Evolutionary conservation across 2,329 filamentous ascomycete species (phyloP).

Genomic region (Talaromyces sp.): DNA sequence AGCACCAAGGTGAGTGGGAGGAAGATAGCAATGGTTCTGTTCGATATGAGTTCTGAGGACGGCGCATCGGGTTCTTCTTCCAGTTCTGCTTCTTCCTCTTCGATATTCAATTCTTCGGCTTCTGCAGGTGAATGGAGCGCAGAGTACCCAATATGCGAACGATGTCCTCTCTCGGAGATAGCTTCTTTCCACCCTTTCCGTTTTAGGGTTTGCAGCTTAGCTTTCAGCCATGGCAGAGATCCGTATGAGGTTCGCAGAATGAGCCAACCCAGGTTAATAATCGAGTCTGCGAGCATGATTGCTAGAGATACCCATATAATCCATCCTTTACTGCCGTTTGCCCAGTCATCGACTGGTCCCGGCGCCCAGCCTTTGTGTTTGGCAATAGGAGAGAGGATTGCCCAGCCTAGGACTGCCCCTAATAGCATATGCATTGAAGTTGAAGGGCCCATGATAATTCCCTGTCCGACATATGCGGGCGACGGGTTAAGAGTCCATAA

Average conservation of each 20-base stretch:
- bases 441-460: conserved; percentile 95
- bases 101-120: conserved; percentile 3
- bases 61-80: conserved; percentile 60
- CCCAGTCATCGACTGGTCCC: conserved; percentile 81
- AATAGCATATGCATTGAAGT: conserved; percentile 95
- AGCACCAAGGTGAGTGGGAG: conserved; percentile 70
- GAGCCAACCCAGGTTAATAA: conserved; percentile 81
- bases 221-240: conserved; percentile 37
- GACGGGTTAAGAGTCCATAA: conserved; percentile 95
- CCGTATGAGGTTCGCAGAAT: conserved; percentile 58
- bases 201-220: conserved; percentile 26
- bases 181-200: conserved; percentile 19
- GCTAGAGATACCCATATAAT: conserved; percentile 95
- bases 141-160: conserved; percentile 30
- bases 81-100: conserved; percentile 43
- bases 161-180: conserved; percentile 18
- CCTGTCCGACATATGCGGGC: conserved; percentile 94
- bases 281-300: conserved; percentile 92
- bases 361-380: conserved; percentile 85
- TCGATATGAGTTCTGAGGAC: conserved; percentile 71
- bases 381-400: conserved; percentile 78
- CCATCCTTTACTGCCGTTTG: conserved; percentile 91
- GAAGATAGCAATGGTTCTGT: conserved; percentile 65
- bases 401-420: conserved; percentile 87
- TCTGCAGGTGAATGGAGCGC: conserved; percentile 22